Conservation (phyloP, 192 early-diverging fungal species). For the Entrophospora sp. region DNA sequence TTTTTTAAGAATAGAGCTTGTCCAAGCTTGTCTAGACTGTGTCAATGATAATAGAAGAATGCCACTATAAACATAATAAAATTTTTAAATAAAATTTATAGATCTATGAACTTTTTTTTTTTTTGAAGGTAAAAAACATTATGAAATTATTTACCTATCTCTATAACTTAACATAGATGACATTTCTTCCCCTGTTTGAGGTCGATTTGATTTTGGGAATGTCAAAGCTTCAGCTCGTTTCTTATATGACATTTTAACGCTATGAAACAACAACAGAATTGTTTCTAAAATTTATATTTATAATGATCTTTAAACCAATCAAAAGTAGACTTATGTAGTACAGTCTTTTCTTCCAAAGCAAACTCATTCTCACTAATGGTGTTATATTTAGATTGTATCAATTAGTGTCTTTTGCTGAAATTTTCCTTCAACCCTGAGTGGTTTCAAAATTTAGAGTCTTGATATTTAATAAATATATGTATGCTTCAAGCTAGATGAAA, state of each 20-base stretch:
- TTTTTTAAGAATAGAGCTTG: constrained; percentile 25
- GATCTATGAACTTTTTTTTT: background rate
- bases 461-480: too few species aligned
- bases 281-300: too few species aligned
- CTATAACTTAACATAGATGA: background rate
- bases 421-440: too few species aligned
- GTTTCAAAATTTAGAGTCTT: too few species aligned
- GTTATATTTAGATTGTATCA: too few species aligned
- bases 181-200: background rate
- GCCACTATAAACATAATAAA: constrained; percentile 24
- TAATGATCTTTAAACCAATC: too few species aligned
- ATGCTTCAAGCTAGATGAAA: too few species aligned
- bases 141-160: background rate
- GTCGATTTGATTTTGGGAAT: background rate
- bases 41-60: constrained; percentile 28
- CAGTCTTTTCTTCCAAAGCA: too few species aligned
- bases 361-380: too few species aligned
- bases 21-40: constrained; percentile 33
- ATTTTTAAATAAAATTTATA: background rate
- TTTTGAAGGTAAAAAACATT: background rate
- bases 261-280: too few species aligned
- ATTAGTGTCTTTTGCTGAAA: too few species aligned
- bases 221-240: constrained; percentile 10
- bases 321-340: too few species aligned
- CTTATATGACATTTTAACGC: background rate